Percentiles rank a stretch among this genome's conserved stretches.
Evolutionary conservation across 345 rosid species (phyloP).

Genomic region (Eucalyptus shirleyi): DNA sequence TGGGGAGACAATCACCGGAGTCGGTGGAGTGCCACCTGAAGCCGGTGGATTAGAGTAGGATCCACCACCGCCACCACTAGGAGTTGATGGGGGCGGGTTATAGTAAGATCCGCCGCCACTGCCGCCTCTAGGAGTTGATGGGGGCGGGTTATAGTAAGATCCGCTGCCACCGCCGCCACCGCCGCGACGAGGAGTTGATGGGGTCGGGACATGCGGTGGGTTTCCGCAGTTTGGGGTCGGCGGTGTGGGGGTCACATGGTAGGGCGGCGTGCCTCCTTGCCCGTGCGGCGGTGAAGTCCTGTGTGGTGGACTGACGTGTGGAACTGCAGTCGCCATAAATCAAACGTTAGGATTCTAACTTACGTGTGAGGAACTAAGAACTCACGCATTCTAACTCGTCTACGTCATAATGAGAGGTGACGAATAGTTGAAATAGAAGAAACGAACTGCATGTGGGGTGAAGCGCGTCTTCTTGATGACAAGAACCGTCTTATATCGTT

Average conservation of each 20-base stretch:
- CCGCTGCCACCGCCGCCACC: neutral
- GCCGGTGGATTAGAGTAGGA: slow-evolving; percentile 35
- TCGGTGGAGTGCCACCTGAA: slow-evolving; percentile 20
- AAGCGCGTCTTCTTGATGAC: neutral
- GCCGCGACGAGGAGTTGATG: slow-evolving; percentile 4
- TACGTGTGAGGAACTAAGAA: neutral
- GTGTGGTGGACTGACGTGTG: slow-evolving; percentile 7
- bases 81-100: slow-evolving; percentile 19
- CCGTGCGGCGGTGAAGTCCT: neutral
- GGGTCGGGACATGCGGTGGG: neutral
- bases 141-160: slow-evolving; percentile 6
- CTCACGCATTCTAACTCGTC: neutral
- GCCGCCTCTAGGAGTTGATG: slow-evolving; percentile 20
- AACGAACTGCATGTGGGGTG: neutral
- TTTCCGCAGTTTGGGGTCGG: neutral
- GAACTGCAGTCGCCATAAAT: slow-evolving; percentile 12
- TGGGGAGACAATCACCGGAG: slow-evolving; percentile 30
- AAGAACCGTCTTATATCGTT: neutral
- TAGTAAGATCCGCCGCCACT: slow-evolving; percentile 24
- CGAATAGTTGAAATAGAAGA: neutral
- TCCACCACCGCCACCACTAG: slow-evolving; percentile 30
- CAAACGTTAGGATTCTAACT: neutral
- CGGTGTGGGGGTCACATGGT: neutral
- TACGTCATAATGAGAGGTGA: neutral
- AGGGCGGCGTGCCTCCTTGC: neutral